These are phyloP conservation scores for Leccinellum rugosiceps DNA, from an alignment of 768 basidiomycete genomes.

Conservation along the genomic window DNA sequence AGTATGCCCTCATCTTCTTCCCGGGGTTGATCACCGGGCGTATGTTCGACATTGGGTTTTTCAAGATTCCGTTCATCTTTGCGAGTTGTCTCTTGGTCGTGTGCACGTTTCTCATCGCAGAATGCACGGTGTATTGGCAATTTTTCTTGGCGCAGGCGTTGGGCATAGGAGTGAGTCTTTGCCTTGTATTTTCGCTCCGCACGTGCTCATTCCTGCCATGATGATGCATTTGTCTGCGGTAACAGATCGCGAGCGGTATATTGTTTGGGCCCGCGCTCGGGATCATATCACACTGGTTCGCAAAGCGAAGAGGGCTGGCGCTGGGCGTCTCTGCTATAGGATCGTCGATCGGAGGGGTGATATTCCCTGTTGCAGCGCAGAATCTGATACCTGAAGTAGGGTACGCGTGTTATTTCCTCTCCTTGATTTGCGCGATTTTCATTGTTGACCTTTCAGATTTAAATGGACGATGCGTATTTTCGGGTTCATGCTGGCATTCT, in stretches of 20 bases:
- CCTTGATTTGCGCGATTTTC: not conserved
- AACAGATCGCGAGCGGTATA: conserved; percentile 45
- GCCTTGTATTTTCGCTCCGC: too few relatives aligned
- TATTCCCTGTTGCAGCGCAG: conserved; percentile 61
- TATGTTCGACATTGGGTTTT: conserved; percentile 71
- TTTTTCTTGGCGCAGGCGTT: conserved; percentile 75
- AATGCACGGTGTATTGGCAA: conserved; percentile 77
- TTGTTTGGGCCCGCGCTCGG: conserved; percentile 62
- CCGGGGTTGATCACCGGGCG: conserved; percentile 64
- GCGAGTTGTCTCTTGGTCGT: conserved; percentile 50
- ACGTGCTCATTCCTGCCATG: not conserved
- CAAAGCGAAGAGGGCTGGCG: conserved; percentile 50
- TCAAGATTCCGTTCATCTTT: conserved; percentile 46
- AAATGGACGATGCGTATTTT: conserved; percentile 73
- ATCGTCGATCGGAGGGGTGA: conserved; percentile 63
- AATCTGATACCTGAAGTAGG: conserved; percentile 54
- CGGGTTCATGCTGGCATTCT: conserved; percentile 55
- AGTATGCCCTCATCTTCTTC: conserved; percentile 64
- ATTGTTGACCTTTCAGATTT: conserved; percentile 45
- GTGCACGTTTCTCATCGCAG: conserved; percentile 61
- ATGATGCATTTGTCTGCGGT: not conserved
- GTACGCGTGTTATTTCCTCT: conserved; percentile 33
- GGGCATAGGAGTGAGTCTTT: conserved; percentile 51
- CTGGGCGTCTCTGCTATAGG: conserved; percentile 64
- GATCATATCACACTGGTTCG: conserved; percentile 73